Conservation (phyloP, 306 rosid genomes). For the Sindora glabra region DNA sequence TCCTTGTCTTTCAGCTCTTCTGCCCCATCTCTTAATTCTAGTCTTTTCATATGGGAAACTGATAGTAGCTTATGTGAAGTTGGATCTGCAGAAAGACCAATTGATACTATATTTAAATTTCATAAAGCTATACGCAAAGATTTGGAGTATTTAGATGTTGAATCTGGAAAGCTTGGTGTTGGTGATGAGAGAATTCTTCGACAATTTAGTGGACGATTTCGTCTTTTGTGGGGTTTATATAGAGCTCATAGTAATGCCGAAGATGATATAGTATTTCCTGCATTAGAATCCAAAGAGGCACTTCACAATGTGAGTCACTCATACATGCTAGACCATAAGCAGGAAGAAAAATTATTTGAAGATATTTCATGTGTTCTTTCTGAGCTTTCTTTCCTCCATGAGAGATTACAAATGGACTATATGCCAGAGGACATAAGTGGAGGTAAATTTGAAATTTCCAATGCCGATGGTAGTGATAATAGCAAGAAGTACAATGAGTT, state of each 20-base stretch:
- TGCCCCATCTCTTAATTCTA: slow-evolving; percentile 90
- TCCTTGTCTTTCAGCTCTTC: slow-evolving; percentile 72
- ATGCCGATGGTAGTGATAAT: slow-evolving; percentile 29
- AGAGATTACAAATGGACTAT: slow-evolving; percentile 39
- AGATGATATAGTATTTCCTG: slow-evolving; percentile 97
- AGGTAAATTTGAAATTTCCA: slow-evolving; percentile 27
- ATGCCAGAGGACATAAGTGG: slow-evolving; percentile 34
- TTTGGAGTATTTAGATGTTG: slow-evolving; percentile 92
- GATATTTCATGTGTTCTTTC: slow-evolving; percentile 76
- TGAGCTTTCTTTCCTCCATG: slow-evolving; percentile 81
- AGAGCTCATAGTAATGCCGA: slow-evolving; percentile 99
- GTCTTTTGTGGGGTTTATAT: slow-evolving; percentile 94
- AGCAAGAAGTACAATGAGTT: slow-evolving; percentile 70
- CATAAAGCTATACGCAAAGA: slow-evolving; percentile 97
- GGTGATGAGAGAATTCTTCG: slow-evolving; percentile 67
- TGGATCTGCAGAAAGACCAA: slow-evolving; percentile 80
- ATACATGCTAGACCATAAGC: slow-evolving; percentile 88
- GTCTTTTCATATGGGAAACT: slow-evolving; percentile 91
- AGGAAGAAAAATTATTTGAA: slow-evolving; percentile 87
- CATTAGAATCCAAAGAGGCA: slow-evolving; percentile 92
- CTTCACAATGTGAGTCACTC: slow-evolving; percentile 98
- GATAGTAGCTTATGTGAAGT: slow-evolving; percentile 55
- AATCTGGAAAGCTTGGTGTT: slow-evolving; percentile 91
- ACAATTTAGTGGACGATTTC: slow-evolving; percentile 90
- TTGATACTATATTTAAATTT: slow-evolving; percentile 95